Evolutionary conservation across 331 rosid species (phyloP), one percentile per base, ranked within the genome.

Genomic region (Quercus lobata): DNA sequence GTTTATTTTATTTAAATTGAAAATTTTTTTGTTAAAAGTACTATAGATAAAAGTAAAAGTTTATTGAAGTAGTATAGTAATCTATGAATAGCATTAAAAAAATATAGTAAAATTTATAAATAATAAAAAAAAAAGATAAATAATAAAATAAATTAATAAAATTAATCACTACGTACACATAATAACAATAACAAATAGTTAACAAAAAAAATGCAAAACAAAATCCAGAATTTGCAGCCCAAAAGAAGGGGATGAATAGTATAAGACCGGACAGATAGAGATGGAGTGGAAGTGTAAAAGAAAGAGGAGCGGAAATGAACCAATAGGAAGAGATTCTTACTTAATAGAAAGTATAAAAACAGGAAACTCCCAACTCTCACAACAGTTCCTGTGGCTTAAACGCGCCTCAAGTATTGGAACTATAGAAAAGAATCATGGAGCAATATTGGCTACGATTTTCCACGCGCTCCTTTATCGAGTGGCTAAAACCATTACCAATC

Each of bases 101-200:
- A 1, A 0, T 35, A 1, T 0, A 6, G 0, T 1, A 0, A 6
- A 0, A 35, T 0, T 32, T 1, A 35, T 6, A 6, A 27, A 2
- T 27, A 27, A 0, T 27, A 27, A 27, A 27, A 27, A 27, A 37
- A 37, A 0, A 37, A 35, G 0, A 0, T 35, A 1, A 35, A 35
- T 34, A 6, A 0, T 1, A 35, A 35, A 35, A 6, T 35, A 35
- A 6, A 0, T 35, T 6, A 2, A 35, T 0, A 35, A 35, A 35
- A 1, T 35, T 35, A 35, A 35, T 1, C 7, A 34, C 1, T 1
- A 6, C 1, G 0, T 29, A 1, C 44, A 35, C 9, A 0, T 35
- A 27, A 27, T 35, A 8, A 37, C 2, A 37, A 41, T 27, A 27
- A 27, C 3, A 8, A 41, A 41, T 41, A 0, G 3, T 37, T 37